Evolutionary conservation across 768 basidiomycete genomes (phyloP).

Genomic region (Boletus insuetus): DNA sequence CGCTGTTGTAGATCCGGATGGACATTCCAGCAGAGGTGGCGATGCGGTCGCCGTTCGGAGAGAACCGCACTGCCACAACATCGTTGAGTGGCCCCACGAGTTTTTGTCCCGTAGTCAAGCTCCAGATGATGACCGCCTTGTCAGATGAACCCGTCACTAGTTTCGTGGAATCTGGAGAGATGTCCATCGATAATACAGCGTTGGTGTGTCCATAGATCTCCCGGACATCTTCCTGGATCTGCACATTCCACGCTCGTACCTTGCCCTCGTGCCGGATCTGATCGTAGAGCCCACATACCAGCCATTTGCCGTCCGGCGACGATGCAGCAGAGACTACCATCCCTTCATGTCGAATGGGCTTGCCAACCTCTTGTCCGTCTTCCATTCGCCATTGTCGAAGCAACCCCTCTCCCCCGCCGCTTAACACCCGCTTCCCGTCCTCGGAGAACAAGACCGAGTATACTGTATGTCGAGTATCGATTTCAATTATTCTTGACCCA

Average conservation of each 20-base stretch:
- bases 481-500: background rate
- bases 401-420: background rate
- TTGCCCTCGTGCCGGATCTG: background rate
- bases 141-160: background rate
- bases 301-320: background rate
- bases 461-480: background rate
- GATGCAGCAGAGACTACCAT: background rate
- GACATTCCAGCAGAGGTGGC: background rate
- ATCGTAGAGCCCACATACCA: background rate
- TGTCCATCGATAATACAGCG: background rate
- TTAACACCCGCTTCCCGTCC: background rate
- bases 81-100: background rate
- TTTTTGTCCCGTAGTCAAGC: background rate
- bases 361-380: background rate
- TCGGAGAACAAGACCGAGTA: background rate
- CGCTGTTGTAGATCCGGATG: background rate
- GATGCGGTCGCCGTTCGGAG: background rate
- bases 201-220: background rate
- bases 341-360: background rate
- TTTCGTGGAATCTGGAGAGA: background rate
- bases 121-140: background rate
- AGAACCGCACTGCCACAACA: background rate
- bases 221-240: background rate
- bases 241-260: background rate
- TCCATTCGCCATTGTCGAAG: background rate